Base-by-base conservation (phyloP, 1,284 basidiomycete genomes). In the Puccinia polysora region DNA sequence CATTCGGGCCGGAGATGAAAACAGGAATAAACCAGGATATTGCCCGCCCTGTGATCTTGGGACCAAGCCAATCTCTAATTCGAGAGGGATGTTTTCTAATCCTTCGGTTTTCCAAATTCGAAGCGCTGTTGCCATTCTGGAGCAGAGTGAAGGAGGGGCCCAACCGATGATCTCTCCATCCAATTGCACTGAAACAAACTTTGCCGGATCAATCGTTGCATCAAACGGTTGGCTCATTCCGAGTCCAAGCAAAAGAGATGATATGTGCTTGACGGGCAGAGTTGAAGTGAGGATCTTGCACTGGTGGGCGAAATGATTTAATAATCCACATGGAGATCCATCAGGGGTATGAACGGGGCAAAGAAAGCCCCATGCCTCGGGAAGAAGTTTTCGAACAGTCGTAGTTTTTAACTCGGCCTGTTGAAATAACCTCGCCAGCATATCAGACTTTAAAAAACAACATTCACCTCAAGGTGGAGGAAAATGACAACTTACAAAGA, bases 331-430 rank as follows among this genome's bases (percentile, higher is more conserved):
- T 10, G 96, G 96, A 28, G 93, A 86, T 76, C 96, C 96, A 83
- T 99, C 96, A 32, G 96, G 96, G 1, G 96, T 99, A 80, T 99
- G 96, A 7, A 98, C 96, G 18, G 96, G 96, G 78, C 96, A 99
- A 10, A 99, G 82, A 84, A 99, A 99, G 70, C 95, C 95, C 96
- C 96, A 99, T 43, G 96, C 91, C 82, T 99, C 96, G 14, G 96
- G 96, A 23, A 98, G 83, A 74, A 99, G 83, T 81, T 98, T 98
- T 77, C 96, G 89, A 59, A 99, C 96, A 25, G 93, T 89, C 0
- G 96, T 99, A 0, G 96, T 99, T 84, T 98, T 98, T 74, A 98
- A 86, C 80, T 98, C 94, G 25, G 95, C 92, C 68, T 70, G 28
- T 45, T 32, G 15, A 59, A 34, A 2, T 5, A 4, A n/a, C n/a